Percentiles rank a stretch among this genome's conserved stretches.
Conservation (phyloP, 1,284 basidiomycete genomes). For the Cryptococcus hybrid region DNA sequence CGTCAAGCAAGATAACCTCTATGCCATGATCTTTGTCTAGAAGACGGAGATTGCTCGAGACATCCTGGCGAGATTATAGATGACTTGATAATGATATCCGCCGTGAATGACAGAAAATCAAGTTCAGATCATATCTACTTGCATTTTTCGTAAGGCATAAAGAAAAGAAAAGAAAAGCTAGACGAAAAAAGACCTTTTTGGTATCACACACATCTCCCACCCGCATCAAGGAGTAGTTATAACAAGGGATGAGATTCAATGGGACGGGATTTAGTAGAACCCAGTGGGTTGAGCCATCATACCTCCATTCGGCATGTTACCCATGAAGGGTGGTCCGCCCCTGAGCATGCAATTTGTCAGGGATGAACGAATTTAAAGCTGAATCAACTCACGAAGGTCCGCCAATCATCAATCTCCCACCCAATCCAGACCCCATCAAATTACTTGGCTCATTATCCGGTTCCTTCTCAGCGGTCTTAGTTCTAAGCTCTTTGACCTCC, state of each 20-base stretch:
- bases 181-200: not conserved
- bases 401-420: constrained; percentile 47
- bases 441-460: constrained; percentile 29
- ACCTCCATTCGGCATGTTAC: constrained; percentile 26
- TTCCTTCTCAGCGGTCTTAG: constrained; percentile 35
- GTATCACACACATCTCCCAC: not conserved
- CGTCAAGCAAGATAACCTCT: too few species aligned
- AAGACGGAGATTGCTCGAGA: too few species aligned
- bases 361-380: not conserved
- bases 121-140: not conserved
- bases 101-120: too few species aligned
- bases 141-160: not conserved
- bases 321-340: constrained; percentile 15
- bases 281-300: constrained; percentile 48
- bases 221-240: not conserved
- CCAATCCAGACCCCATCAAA: constrained; percentile 43
- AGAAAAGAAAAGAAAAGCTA: not conserved
- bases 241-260: not conserved
- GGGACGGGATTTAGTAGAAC: constrained; percentile 36
- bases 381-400: constrained; percentile 35
- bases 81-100: too few species aligned
- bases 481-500: constrained; percentile 47
- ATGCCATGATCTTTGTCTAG: too few species aligned
- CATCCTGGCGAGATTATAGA: too few species aligned
- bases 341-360: not conserved